Evolutionary conservation across 2,329 filamentous ascomycete species (phyloP), one percentile per base, ranked within the genome.

Genomic region (Phaeosphaeria sp.): DNA sequence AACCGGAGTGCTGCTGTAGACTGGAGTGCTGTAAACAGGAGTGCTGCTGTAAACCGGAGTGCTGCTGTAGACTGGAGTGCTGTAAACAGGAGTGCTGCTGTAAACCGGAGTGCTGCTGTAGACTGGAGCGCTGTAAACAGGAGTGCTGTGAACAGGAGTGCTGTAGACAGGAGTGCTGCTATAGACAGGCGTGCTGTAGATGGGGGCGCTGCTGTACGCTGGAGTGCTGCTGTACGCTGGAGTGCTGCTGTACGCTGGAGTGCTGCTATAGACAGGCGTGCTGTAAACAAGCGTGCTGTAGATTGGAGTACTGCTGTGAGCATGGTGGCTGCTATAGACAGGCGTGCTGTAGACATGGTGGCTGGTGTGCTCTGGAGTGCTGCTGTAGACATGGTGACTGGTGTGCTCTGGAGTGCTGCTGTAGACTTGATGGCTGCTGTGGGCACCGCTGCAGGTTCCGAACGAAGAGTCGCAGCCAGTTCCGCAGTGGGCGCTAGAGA

Each of bases 381-480:
- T n/a, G n/a, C n/a, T n/a, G n/a, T n/a, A n/a, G n/a, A n/a, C n/a
- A n/a, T n/a, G n/a, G n/a, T n/a, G n/a, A n/a, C n/a, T n/a, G n/a
- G n/a, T n/a, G n/a, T n/a, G n/a, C n/a, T n/a, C n/a, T n/a, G n/a
- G n/a, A n/a, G n/a, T n/a, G n/a, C n/a, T n/a, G n/a, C n/a, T n/a
- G n/a, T n/a, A n/a, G n/a, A n/a, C n/a, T n/a, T n/a, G n/a, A n/a
- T n/a, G n/a, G n/a, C n/a, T n/a, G n/a, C n/a, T n/a, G n/a, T n/a
- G n/a, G n/a, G n/a, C 49, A 52, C 25, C 57, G 20, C 11, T 54
- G 58, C 71, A 74, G 15, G 55, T 72, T 5, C 75, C 73, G 52
- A 72, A 75, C 20, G 49, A n/a, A 25, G 66, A 52, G 58, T 77
- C 72, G 63, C 74, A 78, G 18, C 70, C 71, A 1, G 66, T 56